Base-by-base conservation (phyloP, 208 protist species). In the Leishmania aethiopica region DNA sequence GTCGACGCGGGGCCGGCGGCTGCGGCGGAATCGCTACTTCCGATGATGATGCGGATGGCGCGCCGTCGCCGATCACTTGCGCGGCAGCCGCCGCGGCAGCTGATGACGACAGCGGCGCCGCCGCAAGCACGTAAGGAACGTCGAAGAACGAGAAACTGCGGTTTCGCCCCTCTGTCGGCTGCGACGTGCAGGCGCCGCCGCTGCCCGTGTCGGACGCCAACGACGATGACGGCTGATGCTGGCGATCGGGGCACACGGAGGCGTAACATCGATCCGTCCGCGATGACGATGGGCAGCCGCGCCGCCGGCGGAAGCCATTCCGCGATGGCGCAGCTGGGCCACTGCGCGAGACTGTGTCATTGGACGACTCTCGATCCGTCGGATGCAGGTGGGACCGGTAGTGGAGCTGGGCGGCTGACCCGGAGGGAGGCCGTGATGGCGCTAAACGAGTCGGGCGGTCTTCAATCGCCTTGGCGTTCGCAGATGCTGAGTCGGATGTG, bases 131-230 rank as follows among this genome's bases (percentile, higher is more conserved):
- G 40, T 51, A 35, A 45, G 83, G 83, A 1, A 80, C 83, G n/a
- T 82, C 47, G 32, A 86, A 86, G 78, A 40, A 77, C 8, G 4
- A 35, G 32, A 82, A 86, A 49, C 74, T 42, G 42, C 83, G 83
- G 25, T 25, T 51, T 71, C 69, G 83, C 51, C 53, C 57, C 17
- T 53, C 62, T 11, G 77, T 45, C 51, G 69, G 64, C 22, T 60
- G 70, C 22, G 45, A 32, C 2, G 45, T 17, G 28, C 25, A 28
- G 69, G 40, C 19, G 55, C 25, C 35, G 37, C 64, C n/a, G 45
- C 62, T 25, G 62, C 51, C 45, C 2, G 40, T 83, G 71, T 13
- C 53, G 49, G 40, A 53, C 47, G 10, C 17, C 72, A 37, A 10
- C 60, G 49, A 25, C 51, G 60, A 51, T 22, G 55, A 25, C 49